phyloP scores from a whole-genome alignment of 805 yeast species.

The Metschnikowia henanensis region DNA sequence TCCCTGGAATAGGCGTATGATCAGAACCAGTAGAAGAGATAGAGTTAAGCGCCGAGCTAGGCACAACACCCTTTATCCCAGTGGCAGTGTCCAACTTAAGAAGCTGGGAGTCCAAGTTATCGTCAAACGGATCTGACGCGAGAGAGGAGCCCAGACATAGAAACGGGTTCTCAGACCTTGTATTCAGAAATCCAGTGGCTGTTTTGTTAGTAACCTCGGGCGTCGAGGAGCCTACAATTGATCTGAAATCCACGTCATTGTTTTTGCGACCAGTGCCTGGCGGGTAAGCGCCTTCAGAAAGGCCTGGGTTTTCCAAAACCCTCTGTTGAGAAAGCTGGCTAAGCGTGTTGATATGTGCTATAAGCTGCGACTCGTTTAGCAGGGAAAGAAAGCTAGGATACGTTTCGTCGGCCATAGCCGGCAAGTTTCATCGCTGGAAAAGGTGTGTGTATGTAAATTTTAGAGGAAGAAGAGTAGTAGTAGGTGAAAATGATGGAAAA shows the following conservation, averaged over 20 bases:
- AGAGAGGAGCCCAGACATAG: constrained; percentile 13
- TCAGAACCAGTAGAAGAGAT: constrained; percentile 3
- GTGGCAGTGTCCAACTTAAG: constrained; percentile 3
- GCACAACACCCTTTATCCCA: neutral
- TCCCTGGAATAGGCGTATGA: constrained; percentile 12
- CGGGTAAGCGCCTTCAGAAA: neutral
- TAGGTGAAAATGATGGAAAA: too few species aligned
- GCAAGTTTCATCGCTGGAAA: neutral
- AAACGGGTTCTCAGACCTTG: constrained; percentile 4
- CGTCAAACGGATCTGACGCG: constrained; percentile 28
- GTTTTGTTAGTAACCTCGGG: neutral
- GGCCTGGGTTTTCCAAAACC: neutral
- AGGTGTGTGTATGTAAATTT: neutral
- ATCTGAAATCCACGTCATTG: neutral
- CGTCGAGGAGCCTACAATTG: constrained; percentile 7
- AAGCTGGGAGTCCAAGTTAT: constrained; percentile 24
- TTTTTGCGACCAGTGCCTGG: neutral
- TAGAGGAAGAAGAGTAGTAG: too few species aligned
- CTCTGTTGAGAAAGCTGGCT: constrained; percentile 12
- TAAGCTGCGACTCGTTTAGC: constrained; percentile 23
- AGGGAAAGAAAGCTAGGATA: constrained; percentile 21
- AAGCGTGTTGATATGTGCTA: constrained; percentile 20
- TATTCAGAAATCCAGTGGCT: neutral
- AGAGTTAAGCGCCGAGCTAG: neutral
- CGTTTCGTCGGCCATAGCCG: constrained; percentile 9